A percentile compares a stretch with the other conserved stretches of the same genome.
Conservation (phyloP, 164 flowering plant genomes). For the Buxus sempervirens region DNA sequence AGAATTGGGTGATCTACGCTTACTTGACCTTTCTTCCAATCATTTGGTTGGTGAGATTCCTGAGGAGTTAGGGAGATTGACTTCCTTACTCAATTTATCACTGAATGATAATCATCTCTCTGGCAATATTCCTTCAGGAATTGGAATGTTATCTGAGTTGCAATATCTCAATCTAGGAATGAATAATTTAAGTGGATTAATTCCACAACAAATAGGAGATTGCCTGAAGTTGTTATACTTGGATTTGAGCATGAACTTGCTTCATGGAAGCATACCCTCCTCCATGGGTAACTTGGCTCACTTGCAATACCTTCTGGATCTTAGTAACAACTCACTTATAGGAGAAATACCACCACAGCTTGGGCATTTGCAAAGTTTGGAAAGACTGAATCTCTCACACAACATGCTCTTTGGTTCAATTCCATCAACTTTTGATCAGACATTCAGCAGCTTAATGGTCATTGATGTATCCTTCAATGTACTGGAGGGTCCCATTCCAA, state of each 20-base stretch:
- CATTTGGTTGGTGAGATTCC: background rate
- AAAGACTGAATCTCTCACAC: background rate
- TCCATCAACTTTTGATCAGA: background rate
- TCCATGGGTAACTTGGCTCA: background rate
- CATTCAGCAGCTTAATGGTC: background rate
- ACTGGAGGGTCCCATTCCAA: constrained; percentile 1
- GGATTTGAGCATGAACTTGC: background rate
- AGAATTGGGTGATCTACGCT: background rate
- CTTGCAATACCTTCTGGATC: background rate
- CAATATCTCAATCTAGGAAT: background rate
- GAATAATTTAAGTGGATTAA: background rate
- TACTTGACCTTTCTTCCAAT: background rate
- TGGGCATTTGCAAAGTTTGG: background rate
- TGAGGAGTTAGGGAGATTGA: background rate
- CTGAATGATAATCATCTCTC: background rate
- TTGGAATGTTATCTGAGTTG: background rate
- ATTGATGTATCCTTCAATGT: background rate
- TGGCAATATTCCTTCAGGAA: background rate
- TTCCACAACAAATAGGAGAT: background rate
- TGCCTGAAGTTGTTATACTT: background rate
- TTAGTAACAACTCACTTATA: background rate
- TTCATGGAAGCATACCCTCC: background rate
- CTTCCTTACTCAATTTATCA: background rate
- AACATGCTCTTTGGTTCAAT: background rate
- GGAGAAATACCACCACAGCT: background rate